These are phyloP conservation scores for Fusarium nelsonii DNA, from an alignment of 2,329 filamentous ascomycete genomes.

Conservation along the genomic window DNA sequence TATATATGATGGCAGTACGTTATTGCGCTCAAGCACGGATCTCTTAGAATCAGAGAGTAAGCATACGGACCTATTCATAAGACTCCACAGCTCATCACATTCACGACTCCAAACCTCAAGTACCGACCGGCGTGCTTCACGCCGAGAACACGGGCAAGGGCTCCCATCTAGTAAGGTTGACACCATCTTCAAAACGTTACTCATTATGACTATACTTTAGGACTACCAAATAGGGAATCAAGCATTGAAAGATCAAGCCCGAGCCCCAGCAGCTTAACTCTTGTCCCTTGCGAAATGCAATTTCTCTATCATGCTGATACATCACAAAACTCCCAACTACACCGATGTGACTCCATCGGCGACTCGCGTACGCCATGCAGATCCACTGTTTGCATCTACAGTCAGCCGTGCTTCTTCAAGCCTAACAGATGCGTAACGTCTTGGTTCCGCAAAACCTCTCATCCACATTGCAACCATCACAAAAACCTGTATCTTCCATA, in stretches of 20 bases:
- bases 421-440: constrained; percentile 1
- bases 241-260: background rate
- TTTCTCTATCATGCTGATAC: constrained; percentile 24
- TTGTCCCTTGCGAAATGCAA: background rate
- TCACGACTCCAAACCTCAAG: constrained; percentile 27
- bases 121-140: constrained; percentile 26
- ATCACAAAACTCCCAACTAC: constrained; percentile 10
- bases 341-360: constrained; percentile 25
- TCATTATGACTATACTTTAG: constrained; percentile 27
- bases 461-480: constrained; percentile 7
- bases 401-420: constrained; percentile 10
- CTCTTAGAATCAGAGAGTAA: constrained; percentile 22
- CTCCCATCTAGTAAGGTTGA: constrained; percentile 13
- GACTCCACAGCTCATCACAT: constrained; percentile 29
- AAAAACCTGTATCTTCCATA: background rate
- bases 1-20: constrained; percentile 30
- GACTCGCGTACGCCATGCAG: constrained; percentile 9
- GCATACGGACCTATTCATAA: constrained; percentile 9
- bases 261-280: background rate
- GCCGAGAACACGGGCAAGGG: constrained; percentile 29
- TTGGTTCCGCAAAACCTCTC: constrained; percentile 10
- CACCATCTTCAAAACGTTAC: constrained; percentile 21
- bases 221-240: constrained; percentile 8
- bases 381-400: constrained; percentile 29
- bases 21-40: constrained; percentile 3